Evolutionary conservation across 176 grass and related monocot species (phyloP).

Genomic region (Eragrostis nindensis): DNA sequence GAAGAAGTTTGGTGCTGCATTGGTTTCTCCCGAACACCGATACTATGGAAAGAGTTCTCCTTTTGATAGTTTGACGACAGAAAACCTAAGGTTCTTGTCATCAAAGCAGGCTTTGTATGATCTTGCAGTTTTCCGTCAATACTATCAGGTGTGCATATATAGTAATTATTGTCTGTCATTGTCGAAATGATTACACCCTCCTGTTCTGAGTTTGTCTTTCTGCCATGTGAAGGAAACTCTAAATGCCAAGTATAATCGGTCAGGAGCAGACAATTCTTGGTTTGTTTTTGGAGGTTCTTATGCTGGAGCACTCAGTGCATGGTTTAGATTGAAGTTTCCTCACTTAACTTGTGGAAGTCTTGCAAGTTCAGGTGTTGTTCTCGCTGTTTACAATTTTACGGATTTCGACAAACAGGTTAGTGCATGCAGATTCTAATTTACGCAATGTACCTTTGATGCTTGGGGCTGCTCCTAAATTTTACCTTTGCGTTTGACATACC

Average conservation of each 20-base stretch:
- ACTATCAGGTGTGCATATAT: conserved; percentile 74
- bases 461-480: conserved; percentile 29
- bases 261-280: conserved; percentile 73
- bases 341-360: conserved; percentile 95
- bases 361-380: conserved; percentile 93
- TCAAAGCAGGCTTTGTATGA: conserved; percentile 98
- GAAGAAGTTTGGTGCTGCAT: conserved; percentile 90
- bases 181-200: not conserved
- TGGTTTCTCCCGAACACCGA: conserved; percentile 94
- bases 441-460: not conserved
- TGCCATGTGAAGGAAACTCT: conserved; percentile 74
- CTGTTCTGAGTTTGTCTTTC: conserved; percentile 38
- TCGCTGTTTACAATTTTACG: conserved; percentile 85
- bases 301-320: conserved; percentile 91
- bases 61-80: conserved; percentile 74
- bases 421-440: conserved; percentile 26
- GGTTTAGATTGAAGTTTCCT: conserved; percentile 96
- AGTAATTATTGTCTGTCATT: not conserved
- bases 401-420: conserved; percentile 73
- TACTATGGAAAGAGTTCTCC: conserved; percentile 99
- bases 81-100: conserved; percentile 87
- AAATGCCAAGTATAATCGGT: conserved; percentile 78
- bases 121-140: conserved; percentile 91
- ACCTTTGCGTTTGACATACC: conserved; percentile 10
- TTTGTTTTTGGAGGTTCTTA: conserved; percentile 98